Conservation (phyloP, 2,329 filamentous ascomycete genomes). For the Pestalotiopsis sp. region DNA sequence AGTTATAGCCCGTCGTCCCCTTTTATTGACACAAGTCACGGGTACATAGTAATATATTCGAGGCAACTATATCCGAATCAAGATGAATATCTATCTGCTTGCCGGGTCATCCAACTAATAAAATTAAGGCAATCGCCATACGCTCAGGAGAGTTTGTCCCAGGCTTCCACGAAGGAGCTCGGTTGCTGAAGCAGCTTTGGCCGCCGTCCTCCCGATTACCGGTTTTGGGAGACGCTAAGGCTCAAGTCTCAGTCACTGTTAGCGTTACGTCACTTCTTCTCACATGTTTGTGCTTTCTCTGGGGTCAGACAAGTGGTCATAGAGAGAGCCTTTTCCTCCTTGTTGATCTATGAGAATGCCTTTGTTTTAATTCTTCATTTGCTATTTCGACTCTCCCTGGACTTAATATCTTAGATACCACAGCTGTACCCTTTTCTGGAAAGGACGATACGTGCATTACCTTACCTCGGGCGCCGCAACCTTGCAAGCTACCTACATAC, state of each 20-base stretch:
- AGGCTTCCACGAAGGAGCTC: background rate
- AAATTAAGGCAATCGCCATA: too few species aligned
- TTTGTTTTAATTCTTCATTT: background rate
- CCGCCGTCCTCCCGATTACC: background rate
- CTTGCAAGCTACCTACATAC: too few species aligned
- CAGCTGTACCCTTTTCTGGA: background rate
- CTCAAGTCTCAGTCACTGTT: background rate
- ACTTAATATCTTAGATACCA: background rate
- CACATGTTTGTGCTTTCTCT: background rate
- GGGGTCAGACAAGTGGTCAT: background rate
- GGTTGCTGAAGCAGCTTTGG: background rate
- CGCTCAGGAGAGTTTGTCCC: too few species aligned
- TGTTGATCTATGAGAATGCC: background rate
- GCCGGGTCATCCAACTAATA: background rate
- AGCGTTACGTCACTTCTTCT: conserved; percentile 1
- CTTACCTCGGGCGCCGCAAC: too few species aligned
- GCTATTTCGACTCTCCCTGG: background rate
- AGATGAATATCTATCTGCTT: background rate
- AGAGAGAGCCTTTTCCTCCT: background rate
- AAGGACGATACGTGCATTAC: background rate
- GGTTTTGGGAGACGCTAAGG: conserved; percentile 4
- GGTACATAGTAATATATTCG: background rate
- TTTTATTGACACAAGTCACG: background rate
- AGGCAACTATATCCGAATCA: background rate
- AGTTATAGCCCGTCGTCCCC: background rate